These are phyloP conservation scores for Capillidium heterosporum DNA, from an alignment of 371 early-diverging fungal genomes.

Conservation along the genomic window DNA sequence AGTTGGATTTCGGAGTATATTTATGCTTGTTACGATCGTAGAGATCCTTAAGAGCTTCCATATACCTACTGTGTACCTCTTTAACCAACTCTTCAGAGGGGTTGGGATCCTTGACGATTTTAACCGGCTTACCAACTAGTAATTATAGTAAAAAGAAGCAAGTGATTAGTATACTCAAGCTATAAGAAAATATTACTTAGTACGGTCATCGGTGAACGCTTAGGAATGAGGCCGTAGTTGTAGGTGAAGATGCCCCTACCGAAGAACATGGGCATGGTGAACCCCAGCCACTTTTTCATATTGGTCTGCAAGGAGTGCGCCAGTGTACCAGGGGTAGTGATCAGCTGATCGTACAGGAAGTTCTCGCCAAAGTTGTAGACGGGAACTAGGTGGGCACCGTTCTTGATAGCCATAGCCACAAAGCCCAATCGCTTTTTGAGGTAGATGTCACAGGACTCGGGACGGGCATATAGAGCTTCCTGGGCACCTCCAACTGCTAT, in stretches of 20 bases:
- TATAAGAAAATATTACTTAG: background rate
- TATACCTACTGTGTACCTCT: background rate
- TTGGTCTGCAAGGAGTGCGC: conserved; percentile 4
- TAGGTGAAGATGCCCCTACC: conserved; percentile 39
- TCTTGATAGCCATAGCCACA: conserved; percentile 58
- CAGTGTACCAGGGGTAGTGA: conserved; percentile 2
- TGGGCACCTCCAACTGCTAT: conserved; percentile 68
- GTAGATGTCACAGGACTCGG: conserved; percentile 40
- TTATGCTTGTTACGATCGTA: conserved; percentile 4
- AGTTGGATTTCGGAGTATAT: background rate
- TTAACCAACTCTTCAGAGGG: background rate
- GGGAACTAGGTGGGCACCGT: conserved; percentile 52
- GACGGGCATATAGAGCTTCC: conserved; percentile 46
- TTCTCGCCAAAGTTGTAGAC: conserved; percentile 70
- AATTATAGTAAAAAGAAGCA: background rate
- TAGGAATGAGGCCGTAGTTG: conserved; percentile 1
- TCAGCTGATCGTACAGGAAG: conserved; percentile 37
- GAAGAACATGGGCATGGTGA: conserved; percentile 36
- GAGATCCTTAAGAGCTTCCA: conserved; percentile 1
- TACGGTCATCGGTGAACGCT: background rate
- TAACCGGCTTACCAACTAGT: conserved; percentile 2
- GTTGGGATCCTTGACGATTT: background rate
- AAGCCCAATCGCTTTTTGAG: conserved; percentile 58
- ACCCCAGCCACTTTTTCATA: conserved; percentile 8
- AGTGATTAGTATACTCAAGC: background rate